Evolutionary conservation across 768 basidiomycete genomes (phyloP), one percentile per base, ranked within the genome.

Genomic region (Tephrocybe sp.): DNA sequence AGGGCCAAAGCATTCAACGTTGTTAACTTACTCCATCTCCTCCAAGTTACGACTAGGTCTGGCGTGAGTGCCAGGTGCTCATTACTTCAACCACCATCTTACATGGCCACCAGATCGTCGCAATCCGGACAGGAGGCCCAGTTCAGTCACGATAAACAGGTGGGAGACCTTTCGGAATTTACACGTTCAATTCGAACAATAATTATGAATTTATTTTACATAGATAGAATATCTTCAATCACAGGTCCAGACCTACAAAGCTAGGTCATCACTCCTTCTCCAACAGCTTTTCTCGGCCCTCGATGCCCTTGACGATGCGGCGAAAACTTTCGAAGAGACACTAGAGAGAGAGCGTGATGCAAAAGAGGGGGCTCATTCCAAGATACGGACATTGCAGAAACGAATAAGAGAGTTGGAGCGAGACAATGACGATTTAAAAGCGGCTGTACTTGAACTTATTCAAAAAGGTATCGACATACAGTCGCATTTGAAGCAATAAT

Each of bases 391-490:
- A 18, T 50, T 45, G 45, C 40, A 42, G n/a, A 29, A 45, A 6
- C 19, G 21, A 3, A 24, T 56, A 23, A 53, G 30, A 13, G 50
- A 24, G 8, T 36, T 48, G 12, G 56, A 81, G 60, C 57, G 54
- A 0, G 76, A 82, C 53, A 65, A 63, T 47, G 78, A 81, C 57
- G 74, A 78, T 33, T 52, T 75, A 49, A 69, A 72, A 54, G 75
- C 76, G 34, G 76, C 67, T 12, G 74, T 82, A 1, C 58, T 68
- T 22, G 60, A 73, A 33, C 59, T 82, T 22, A 69, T 77, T n/a
- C 64, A 77, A 51, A 76, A 75, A 79, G 74, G 80, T 81, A 54
- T 37, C 75, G 21, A 33, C 25, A n/a, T n/a, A n/a, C 4, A 16
- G 37, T 30, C 19, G 16, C 47, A 4, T 33, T 24, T 19, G 29